Base-by-base conservation (phyloP, 306 rosid genomes). In the Cicer pinnatifidum region DNA sequence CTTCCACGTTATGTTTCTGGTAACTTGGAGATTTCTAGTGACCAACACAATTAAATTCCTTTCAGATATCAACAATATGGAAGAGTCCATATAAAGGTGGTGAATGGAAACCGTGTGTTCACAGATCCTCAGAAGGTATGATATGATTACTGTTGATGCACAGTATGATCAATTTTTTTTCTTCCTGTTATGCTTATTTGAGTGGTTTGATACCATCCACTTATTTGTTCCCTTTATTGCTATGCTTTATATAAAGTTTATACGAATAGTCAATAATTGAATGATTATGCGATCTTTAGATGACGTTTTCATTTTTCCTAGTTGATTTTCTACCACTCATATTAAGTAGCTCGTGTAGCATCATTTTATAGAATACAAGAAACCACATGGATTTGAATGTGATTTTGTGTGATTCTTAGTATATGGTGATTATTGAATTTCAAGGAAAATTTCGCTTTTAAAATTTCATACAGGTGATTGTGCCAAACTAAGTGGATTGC, bases 1-100 rank as follows among this genome's bases (percentile, higher is more conserved):
- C 11, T 50, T 37, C 62, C 46, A 46, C 3, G 28, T 43, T 75
- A 48, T 67, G 51, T 58, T 47, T 16, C 54, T 50, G 13, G 54
- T 39, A 10, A 70, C 52, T 72, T 13, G 41, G 52, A n/a, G 50
- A 28, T 63, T 61, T 67, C 52, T 48, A 50, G 75, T 90, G 75
- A 85, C 69, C 5, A 59, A 37, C 28, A 58, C 62, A 54, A 38
- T 67, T 40, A 20, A 38, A 48, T 69, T 80, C 64, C 23, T 67
- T 75, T 83, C 81, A 91, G 97, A 85, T 91, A 69, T 87, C 88
- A 76, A 87, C 92, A 54, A 82, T 91, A 75, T 91, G 97, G 97
- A 89, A 72, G 83, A 85, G 68, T 66, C 73, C 78, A 52, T 66
- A 83, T 82, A 84, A 71, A 86, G 82, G 91, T 67, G 85, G 73